Evolutionary conservation across 179 eudicot species (phyloP), one percentile per base, ranked within the genome.

Genomic region (Beta macrorhiza): DNA sequence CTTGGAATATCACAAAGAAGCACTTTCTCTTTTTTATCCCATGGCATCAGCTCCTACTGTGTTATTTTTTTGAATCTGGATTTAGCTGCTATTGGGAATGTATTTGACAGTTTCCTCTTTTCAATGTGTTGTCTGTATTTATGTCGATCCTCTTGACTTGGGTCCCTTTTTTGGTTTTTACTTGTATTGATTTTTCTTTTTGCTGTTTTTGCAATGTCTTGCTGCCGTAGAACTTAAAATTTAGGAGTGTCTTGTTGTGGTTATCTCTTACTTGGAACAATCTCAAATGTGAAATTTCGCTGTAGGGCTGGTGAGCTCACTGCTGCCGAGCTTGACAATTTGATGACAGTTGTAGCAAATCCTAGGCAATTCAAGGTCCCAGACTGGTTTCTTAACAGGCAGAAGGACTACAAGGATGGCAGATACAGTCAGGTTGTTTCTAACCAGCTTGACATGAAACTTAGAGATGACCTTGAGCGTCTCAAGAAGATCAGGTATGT

Each of bases 341-440:
- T 94, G 87, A 94, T 94, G 98, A 84, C 83, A 3, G 93, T 93
- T 12, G 97, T 93, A 0, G 90, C 88, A 3, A 93, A 91, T 79
- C 97, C 95, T 15, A 91, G 93, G 79, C 95, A 92, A 76, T 92
- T 90, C 82, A 92, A 92, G 78, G 87, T 92, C 71, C 97, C 97
- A 11, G 98, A 94, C 84, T 94, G 93, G 93, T 94, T 94, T 49
- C 84, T 94, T n/a, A 94, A 94, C 83, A 92, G 98, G 84, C 94
- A 94, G 89, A 94, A 94, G 90, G 98, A 94, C 72, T 94, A 94
- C 91, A 94, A 92, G 89, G 98, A 94, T 89, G 98, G 98, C 4
- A 86, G 93, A 53, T 94, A 42, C 83, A 91, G 95, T n/a, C 98
- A 94, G 80, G 97, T 94, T 83, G 87, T 92, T 59, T 93, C 98